Evolutionary conservation across 169 alveolate genomes (phyloP), one percentile per base, ranked within the genome.

Genomic region (Eimeria tenella): DNA sequence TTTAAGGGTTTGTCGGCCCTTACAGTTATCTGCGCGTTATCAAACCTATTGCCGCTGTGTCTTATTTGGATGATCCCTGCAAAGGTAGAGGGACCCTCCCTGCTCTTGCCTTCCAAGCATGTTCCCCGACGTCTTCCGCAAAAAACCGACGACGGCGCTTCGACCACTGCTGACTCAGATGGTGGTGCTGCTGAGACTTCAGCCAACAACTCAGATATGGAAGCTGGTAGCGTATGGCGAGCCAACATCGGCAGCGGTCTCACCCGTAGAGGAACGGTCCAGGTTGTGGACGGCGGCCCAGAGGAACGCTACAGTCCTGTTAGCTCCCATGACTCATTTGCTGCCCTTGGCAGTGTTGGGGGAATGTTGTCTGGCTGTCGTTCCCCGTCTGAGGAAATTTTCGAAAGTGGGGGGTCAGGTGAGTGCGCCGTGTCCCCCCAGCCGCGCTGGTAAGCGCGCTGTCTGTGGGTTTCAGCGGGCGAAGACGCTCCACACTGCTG

Each of bases 41-140:
- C 97, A 58, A 97, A 96, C 71, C 63, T 96, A 17, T 10, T 96
- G 4, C 97, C 97, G 49, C 95, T 95, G 42, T 60, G 95, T 86
- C 89, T 96, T 50, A 91, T 96, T 19, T 73, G 94, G 77, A 63
- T 96, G 93, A 88, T 96, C n/a, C 97, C 97, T 7, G 90, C 86
- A 9, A 31, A 50, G 10, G 23, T n/a, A 6, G 53, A 23, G 84
- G 84, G 8, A 10, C 77, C 77, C 13, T 10, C n/a, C 11, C 49
- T 17, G 31, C 31, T 23, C 31, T 15, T 68, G 13, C 49, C n/a
- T 10, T 8, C 58, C 50, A 42, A 42, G 25, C 10, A 11, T 31
- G 21, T 42, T 42, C 84, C 53, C 31, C 19, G 19, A 9, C 77
- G 9, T 15, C 77, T 13, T 10, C 68, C 11, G 68, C 68, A 58